A percentile compares a stretch with the other conserved stretches of the same genome.
These are phyloP conservation scores for Botrytis elliptica DNA, from an alignment of 2,329 filamentous ascomycete species.

Conservation along the genomic window DNA sequence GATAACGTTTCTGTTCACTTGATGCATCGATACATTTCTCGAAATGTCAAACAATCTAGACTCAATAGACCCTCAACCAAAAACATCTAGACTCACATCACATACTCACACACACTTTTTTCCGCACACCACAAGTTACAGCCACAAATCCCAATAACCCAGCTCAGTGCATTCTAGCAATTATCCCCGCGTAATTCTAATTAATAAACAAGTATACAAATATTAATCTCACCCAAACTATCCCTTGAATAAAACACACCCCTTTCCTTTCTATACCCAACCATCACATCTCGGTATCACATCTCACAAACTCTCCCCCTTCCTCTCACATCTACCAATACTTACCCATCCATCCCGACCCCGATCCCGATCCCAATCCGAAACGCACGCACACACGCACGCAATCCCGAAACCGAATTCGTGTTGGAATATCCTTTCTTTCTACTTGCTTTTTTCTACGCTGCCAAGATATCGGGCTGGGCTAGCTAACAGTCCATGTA, in stretches of 20 bases:
- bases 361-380: neutral
- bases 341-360: neutral
- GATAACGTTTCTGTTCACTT: neutral
- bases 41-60: neutral
- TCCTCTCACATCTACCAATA: neutral
- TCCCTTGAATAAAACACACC: too few species aligned
- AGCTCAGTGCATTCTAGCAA: neutral
- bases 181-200: neutral
- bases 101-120: neutral
- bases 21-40: neutral
- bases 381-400: neutral
- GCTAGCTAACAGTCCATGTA: too few species aligned
- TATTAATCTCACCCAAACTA: neutral
- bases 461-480: neutral
- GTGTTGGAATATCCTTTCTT: neutral
- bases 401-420: neutral
- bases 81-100: neutral
- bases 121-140: neutral
- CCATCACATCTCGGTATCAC: slow-evolving; percentile 2
- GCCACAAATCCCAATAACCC: neutral
- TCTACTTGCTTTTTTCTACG: neutral
- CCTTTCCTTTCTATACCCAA: neutral
- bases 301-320: neutral
- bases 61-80: neutral
- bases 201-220: neutral